Conservation (phyloP, 192 early-diverging fungal species). For the Backusella liffmaniae region DNA sequence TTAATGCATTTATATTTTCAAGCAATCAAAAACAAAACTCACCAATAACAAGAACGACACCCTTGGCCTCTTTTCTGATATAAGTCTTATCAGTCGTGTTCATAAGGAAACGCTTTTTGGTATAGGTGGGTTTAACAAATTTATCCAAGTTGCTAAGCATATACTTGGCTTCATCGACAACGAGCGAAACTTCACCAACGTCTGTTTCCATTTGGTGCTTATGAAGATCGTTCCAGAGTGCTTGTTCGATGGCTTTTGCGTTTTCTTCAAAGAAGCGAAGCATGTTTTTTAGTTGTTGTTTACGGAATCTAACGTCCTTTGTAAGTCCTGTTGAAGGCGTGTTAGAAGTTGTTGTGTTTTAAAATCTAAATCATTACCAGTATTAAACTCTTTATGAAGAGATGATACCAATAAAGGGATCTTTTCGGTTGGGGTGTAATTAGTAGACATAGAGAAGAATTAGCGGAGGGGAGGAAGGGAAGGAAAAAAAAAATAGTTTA, state of each 20-base stretch:
- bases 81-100: constrained; percentile 46
- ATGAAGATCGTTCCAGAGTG: constrained; percentile 24
- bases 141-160: constrained; percentile 46
- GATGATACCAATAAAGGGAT: constrained; percentile 17
- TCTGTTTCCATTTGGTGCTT: constrained; percentile 25
- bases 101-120: constrained; percentile 39
- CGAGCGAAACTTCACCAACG: constrained; percentile 19
- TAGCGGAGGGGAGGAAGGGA: not conserved
- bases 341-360: not conserved
- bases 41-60: constrained; percentile 70
- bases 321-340: constrained; percentile 17
- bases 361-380: constrained; percentile 10
- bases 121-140: constrained; percentile 40
- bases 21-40: constrained; percentile 6
- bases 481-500: not conserved
- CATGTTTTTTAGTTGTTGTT: constrained; percentile 29
- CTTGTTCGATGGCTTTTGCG: constrained; percentile 6
- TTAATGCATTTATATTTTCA: not conserved
- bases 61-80: constrained; percentile 71
- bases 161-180: constrained; percentile 27
- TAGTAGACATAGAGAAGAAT: constrained; percentile 9
- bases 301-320: constrained; percentile 28
- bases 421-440: constrained; percentile 10
- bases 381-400: constrained; percentile 21
- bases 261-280: constrained; percentile 22